phyloP scores from a whole-genome alignment of 2,329 filamentous ascomycete species.

The Fusarium protoensiforme region DNA sequence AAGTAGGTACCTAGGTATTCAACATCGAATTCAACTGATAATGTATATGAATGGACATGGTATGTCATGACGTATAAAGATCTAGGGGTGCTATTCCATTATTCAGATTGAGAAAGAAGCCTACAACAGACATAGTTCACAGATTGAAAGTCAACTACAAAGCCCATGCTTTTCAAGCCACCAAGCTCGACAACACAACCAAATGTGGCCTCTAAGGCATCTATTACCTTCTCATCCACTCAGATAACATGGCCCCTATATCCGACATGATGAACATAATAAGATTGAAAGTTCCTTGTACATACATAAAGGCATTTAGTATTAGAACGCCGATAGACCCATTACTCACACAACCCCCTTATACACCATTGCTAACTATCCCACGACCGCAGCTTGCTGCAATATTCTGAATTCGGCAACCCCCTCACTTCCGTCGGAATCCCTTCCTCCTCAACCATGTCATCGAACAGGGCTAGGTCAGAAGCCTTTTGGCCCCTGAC shows the following conservation, averaged over 20 bases:
- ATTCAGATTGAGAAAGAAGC: background rate
- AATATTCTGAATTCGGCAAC: background rate
- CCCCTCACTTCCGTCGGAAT: background rate
- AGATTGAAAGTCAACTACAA: background rate
- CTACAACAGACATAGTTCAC: background rate
- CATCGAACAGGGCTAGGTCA: constrained; percentile 20
- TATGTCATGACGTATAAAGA: background rate
- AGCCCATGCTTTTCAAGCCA: background rate
- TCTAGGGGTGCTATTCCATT: background rate
- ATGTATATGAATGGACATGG: background rate
- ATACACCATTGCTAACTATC: background rate
- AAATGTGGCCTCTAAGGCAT: background rate
- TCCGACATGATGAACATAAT: background rate
- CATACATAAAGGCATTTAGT: background rate
- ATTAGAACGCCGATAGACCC: background rate
- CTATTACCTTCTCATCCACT: background rate
- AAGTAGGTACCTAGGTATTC: background rate
- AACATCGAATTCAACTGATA: background rate
- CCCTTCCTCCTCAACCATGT: constrained; percentile 25
- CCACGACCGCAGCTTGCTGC: background rate
- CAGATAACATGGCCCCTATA: background rate
- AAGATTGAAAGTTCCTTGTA: background rate
- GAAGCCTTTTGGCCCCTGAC: background rate
- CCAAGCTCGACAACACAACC: background rate
- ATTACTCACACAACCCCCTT: background rate